Evolutionary conservation across 345 rosid species (phyloP).

Genomic region (Salix dunnii): DNA sequence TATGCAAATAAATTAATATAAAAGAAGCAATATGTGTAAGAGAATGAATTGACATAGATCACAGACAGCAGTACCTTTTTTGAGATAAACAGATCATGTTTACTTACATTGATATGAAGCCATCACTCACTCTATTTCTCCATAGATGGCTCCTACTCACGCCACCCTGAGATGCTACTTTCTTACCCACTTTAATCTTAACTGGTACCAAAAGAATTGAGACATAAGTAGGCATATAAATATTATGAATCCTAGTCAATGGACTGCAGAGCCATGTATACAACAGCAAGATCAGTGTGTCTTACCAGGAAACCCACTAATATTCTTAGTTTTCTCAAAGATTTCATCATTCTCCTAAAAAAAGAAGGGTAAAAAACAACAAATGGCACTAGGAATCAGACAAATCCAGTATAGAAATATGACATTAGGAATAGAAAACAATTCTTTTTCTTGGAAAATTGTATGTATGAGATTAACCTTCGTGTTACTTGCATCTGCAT

Average conservation of each 20-base stretch:
- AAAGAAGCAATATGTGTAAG: not conserved
- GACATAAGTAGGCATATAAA: not conserved
- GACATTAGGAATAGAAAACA: not conserved
- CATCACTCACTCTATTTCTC: slow-evolving; percentile 45
- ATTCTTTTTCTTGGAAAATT: no score
- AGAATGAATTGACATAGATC: not conserved
- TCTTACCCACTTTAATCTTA: slow-evolving; percentile 35
- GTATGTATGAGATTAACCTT: slow-evolving; percentile 21
- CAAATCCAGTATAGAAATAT: not conserved
- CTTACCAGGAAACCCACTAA: slow-evolving; percentile 26
- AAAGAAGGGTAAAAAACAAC: not conserved
- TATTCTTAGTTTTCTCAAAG: slow-evolving; percentile 23
- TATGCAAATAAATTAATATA: not conserved
- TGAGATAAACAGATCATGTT: not conserved
- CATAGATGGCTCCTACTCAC: slow-evolving; percentile 31
- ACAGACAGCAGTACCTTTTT: not conserved
- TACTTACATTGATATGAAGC: slow-evolving; percentile 48
- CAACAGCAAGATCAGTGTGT: not conserved
- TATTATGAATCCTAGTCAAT: not conserved
- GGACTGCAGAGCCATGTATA: not conserved
- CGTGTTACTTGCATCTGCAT: slow-evolving; percentile 16
- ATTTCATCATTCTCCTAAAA: slow-evolving; percentile 35
- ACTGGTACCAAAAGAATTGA: slow-evolving; percentile 40
- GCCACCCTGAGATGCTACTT: slow-evolving; percentile 33
- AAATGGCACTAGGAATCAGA: not conserved